Percentiles rank a stretch among this genome's conserved stretches.
phyloP scores from a whole-genome alignment of 257 asterid genomes.

The Forsythia suspensa region DNA sequence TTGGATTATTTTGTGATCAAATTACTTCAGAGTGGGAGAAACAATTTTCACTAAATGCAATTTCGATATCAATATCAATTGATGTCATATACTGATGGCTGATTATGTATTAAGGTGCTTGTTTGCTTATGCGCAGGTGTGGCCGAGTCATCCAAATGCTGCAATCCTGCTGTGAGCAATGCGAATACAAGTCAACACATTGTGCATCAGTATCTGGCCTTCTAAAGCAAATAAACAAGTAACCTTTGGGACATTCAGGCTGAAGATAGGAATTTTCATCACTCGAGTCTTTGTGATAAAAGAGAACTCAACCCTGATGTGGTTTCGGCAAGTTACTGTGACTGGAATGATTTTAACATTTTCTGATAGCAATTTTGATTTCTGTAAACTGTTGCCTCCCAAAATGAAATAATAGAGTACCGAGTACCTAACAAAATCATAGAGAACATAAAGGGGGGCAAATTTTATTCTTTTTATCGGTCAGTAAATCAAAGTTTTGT shows the following conservation, averaged over 20 bases:
- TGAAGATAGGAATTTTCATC: background rate
- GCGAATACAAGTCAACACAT: constrained; percentile 84
- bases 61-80: background rate
- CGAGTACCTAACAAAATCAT: background rate
- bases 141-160: constrained; percentile 69
- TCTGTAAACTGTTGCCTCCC: background rate
- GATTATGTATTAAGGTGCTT: background rate
- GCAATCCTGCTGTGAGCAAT: constrained; percentile 82
- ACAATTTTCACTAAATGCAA: background rate
- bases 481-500: background rate
- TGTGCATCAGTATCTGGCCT: constrained; percentile 84
- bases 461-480: background rate
- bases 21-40: background rate
- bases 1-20: background rate
- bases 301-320: background rate
- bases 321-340: background rate
- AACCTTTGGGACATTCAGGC: constrained; percentile 3
- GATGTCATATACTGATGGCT: background rate
- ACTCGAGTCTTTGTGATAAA: background rate
- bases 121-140: constrained; percentile 56
- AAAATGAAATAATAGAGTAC: background rate
- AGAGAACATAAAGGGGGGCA: background rate
- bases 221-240: constrained; percentile 76
- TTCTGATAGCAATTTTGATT: background rate
- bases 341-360: background rate